Evolutionary conservation across 805 yeast species (phyloP), one percentile per base, ranked within the genome.

Genomic region (Saccharomycopsis schoenii): DNA sequence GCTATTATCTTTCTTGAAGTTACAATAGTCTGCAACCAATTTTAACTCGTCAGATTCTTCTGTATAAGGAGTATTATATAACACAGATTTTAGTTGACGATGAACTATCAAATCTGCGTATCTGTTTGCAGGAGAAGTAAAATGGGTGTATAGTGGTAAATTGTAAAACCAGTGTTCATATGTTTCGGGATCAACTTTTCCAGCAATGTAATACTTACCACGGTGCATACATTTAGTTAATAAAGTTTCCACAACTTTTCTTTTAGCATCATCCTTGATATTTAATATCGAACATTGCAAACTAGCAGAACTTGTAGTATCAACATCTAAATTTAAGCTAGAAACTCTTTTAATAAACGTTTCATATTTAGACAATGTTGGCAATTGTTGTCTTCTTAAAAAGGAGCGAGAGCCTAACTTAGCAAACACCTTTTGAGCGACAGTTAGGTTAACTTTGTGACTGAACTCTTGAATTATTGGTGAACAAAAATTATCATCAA

Each of bases 1-100:
- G 1, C 98, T 94, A 72, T 97, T 92, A 69, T 93, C 98, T 70
- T 91, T 89, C 73, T 92, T 91, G 79, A 93, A 94, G 68, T 90
- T 91, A 74, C 97, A 93, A 71, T 91, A 92, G 68, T 93, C 97
- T 11, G 96, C 86, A 39, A 89, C 81, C 68, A 89, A 86, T 68
- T 88, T 86, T 67, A 92, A 76, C 0, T 91, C 77, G 43, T 88
- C 93, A 59, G 83, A 69, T 62, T 85, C 89, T 56, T 81, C 82
- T 19, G 71, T 71, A 50, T 77, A 80, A 15, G 58, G 61, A 5
- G 60, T 51, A 40, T 66, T 67, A 42, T 72, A 73, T 47, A 94
- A 71, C 34, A 86, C 82, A 1, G 83, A 72, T 70, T 89, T 92
- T 66, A 94, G 75, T 74, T 94, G 99, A 67, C 97, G 83, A 70